These are phyloP conservation scores for Cryphonectria nitschkei DNA, from an alignment of 2,329 filamentous ascomycete species.

Conservation along the genomic window DNA sequence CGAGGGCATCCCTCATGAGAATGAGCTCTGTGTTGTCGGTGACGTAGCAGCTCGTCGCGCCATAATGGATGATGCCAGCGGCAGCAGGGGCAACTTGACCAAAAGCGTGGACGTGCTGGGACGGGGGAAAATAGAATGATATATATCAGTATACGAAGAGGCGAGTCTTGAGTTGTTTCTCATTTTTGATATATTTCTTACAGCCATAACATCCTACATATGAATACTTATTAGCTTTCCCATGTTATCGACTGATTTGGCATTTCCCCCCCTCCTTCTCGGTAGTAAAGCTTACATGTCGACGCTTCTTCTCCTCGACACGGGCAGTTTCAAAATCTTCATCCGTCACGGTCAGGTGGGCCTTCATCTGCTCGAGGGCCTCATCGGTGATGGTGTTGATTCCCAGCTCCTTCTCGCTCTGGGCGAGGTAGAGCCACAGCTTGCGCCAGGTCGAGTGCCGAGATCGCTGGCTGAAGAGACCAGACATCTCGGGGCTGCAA, in stretches of 20 bases:
- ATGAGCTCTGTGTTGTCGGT: constrained; percentile 82
- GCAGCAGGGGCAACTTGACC: constrained; percentile 74
- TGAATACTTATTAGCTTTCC: not conserved
- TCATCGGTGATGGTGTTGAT: constrained; percentile 71
- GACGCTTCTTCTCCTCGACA: constrained; percentile 74
- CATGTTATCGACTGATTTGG: too few relatives aligned
- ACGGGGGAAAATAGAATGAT: too few relatives aligned
- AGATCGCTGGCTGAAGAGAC: constrained; percentile 77
- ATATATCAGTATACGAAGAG: not conserved
- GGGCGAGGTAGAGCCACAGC: constrained; percentile 84
- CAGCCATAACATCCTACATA: constrained; percentile 58
- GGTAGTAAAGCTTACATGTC: constrained; percentile 36
- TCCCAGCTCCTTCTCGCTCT: constrained; percentile 80
- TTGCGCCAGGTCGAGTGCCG: constrained; percentile 80
- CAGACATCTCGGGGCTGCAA: constrained; percentile 74
- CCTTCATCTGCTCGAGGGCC: constrained; percentile 76
- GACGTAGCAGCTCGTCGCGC: constrained; percentile 53
- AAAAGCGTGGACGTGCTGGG: constrained; percentile 70
- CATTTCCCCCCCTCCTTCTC: not conserved
- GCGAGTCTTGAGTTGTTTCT: not conserved
- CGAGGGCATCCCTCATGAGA: constrained; percentile 73
- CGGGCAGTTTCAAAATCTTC: constrained; percentile 75
- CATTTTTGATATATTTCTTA: constrained; percentile 36
- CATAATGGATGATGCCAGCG: constrained; percentile 69
- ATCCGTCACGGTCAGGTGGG: constrained; percentile 75